Evolutionary conservation across 2,329 filamentous ascomycete species (phyloP).

Genomic region (Lecanicillium sp.): DNA sequence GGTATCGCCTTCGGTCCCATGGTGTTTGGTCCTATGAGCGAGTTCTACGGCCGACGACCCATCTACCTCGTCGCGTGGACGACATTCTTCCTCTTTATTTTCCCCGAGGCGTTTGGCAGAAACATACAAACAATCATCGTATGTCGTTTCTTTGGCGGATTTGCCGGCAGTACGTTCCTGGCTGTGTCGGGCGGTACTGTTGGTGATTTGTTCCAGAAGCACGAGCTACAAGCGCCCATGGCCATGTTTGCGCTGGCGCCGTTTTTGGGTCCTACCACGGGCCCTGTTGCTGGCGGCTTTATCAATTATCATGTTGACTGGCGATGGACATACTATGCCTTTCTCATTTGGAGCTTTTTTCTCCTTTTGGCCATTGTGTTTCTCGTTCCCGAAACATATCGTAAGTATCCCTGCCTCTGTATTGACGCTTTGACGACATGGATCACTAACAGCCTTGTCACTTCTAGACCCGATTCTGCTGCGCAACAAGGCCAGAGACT

Average conservation of each 20-base stretch:
- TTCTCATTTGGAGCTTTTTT: slow-evolving; percentile 71
- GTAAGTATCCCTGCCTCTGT: slow-evolving; percentile 25
- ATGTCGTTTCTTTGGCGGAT: slow-evolving; percentile 67
- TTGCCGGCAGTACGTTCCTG: slow-evolving; percentile 60
- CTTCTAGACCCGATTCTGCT: slow-evolving; percentile 57
- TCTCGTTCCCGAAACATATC: slow-evolving; percentile 83
- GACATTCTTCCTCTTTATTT: slow-evolving; percentile 70
- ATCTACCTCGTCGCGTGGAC: slow-evolving; percentile 71
- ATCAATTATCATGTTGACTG: slow-evolving; percentile 70
- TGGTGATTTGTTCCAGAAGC: slow-evolving; percentile 64
- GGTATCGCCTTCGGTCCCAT: slow-evolving; percentile 60
- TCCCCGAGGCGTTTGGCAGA: slow-evolving; percentile 71
- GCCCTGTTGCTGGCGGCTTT: slow-evolving; percentile 64
- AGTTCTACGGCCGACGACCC: slow-evolving; percentile 75
- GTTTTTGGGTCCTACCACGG: slow-evolving; percentile 53
- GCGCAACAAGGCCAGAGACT: slow-evolving; percentile 58
- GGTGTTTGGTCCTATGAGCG: slow-evolving; percentile 54
- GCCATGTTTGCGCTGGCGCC: slow-evolving; percentile 64
- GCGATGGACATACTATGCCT: slow-evolving; percentile 77
- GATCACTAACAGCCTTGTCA: not conserved
- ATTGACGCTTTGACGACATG: too few relatives aligned
- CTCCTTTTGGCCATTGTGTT: slow-evolving; percentile 57
- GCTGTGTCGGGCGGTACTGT: slow-evolving; percentile 79
- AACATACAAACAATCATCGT: slow-evolving; percentile 78
- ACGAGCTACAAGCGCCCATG: slow-evolving; percentile 73